phyloP scores from a whole-genome alignment of 2,329 filamentous ascomycete genomes.

The Piedraia hortae region DNA sequence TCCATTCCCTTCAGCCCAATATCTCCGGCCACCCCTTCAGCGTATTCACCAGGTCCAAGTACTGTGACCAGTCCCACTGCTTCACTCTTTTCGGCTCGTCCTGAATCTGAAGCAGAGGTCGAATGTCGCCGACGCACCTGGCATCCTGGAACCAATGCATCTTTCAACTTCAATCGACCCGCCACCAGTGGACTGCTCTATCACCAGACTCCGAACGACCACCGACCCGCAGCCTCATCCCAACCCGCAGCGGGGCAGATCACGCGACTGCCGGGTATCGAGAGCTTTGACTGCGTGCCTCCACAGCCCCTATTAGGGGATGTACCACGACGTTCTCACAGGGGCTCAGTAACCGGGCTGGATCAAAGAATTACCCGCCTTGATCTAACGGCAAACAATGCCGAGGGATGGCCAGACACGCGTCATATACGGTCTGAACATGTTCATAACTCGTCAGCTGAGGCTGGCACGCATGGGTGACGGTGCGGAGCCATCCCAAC shows the following conservation, averaged over 20 bases:
- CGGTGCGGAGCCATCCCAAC: no score
- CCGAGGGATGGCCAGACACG: conserved; percentile 8
- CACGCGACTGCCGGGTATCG: conserved; percentile 61
- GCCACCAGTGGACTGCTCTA: conserved; percentile 48
- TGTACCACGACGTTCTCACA: conserved; percentile 25
- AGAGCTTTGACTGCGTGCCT: conserved; percentile 61
- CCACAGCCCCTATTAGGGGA: conserved; percentile 51
- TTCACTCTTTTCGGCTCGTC: conserved; percentile 31
- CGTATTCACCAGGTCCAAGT: conserved; percentile 29
- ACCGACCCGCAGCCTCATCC: conserved; percentile 27
- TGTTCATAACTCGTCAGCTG: no score
- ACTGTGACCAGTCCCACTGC: conserved; percentile 39
- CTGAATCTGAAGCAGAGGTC: conserved; percentile 44
- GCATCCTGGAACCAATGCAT: conserved; percentile 50
- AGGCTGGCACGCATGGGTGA: no score
- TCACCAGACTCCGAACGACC: conserved; percentile 39
- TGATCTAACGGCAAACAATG: conserved; percentile 27
- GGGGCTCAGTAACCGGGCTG: conserved; percentile 28
- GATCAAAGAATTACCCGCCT: conserved; percentile 38
- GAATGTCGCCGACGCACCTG: conserved; percentile 66
- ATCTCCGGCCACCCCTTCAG: conserved; percentile 27
- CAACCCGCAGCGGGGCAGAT: conserved; percentile 28
- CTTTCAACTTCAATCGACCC: conserved; percentile 30
- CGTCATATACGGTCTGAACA: no score
- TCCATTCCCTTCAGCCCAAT: conserved; percentile 31